phyloP scores from a whole-genome alignment of 2,329 filamentous ascomycete species.

The Pseudocercospora musae region DNA sequence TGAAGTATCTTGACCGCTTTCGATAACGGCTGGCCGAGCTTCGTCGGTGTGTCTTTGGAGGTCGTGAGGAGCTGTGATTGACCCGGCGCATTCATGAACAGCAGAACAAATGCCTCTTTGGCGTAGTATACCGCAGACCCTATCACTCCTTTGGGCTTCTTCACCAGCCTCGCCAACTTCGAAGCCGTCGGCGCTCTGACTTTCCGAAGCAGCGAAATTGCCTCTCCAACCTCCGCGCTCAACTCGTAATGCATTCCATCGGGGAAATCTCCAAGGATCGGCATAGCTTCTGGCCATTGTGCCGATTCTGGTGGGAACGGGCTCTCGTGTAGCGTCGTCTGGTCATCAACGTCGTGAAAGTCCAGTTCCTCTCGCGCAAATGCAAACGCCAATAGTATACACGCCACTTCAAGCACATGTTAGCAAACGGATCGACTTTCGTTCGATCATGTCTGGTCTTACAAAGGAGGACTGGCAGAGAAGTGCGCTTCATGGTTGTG shows the following conservation, averaged over 20 bases:
- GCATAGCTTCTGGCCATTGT: constrained; percentile 5
- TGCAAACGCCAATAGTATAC: constrained; percentile 15
- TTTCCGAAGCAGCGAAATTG: constrained; percentile 40
- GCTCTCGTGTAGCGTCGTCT: constrained; percentile 2
- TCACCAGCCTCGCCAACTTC: constrained; percentile 39
- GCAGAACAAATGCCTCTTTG: constrained; percentile 58
- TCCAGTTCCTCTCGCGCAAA: constrained; percentile 16
- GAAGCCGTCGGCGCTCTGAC: constrained; percentile 41
- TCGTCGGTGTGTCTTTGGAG: constrained; percentile 40
- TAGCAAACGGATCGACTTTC: not conserved
- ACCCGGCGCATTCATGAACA: constrained; percentile 63
- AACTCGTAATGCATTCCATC: constrained; percentile 8
- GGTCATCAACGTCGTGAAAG: constrained; percentile 9
- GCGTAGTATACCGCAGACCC: constrained; percentile 59
- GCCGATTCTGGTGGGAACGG: constrained; percentile 7
- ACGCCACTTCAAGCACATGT: constrained; percentile 11
- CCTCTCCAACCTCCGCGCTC: constrained; percentile 36
- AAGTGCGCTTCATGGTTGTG: constrained; percentile 10
- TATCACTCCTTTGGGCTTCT: constrained; percentile 57
- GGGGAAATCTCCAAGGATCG: not conserved
- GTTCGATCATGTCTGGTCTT: constrained; percentile 1
- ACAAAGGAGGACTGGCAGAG: constrained; percentile 15
- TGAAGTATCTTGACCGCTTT: constrained; percentile 59
- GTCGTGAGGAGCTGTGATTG: constrained; percentile 41
- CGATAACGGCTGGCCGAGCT: constrained; percentile 51